Percentiles rank a stretch among this genome's conserved stretches.
Evolutionary conservation across 768 basidiomycete genomes (phyloP).

Genomic region (Lentinus tigrinus): DNA sequence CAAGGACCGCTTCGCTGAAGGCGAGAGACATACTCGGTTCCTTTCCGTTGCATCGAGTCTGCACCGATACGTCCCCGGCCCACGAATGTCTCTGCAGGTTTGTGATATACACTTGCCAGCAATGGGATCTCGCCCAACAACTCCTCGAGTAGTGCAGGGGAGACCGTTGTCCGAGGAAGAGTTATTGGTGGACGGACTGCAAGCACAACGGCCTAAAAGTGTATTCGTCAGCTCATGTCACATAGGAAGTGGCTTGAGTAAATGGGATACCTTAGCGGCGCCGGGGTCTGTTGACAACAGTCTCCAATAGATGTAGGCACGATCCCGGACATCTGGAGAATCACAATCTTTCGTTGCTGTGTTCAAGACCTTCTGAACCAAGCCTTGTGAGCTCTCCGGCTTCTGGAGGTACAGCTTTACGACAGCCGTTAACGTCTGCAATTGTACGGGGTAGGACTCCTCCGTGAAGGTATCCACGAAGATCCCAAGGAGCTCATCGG

Average conservation of each 20-base stretch:
- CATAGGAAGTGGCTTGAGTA: background rate
- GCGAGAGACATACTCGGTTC: slow-evolving; percentile 48
- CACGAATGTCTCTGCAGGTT: slow-evolving; percentile 93
- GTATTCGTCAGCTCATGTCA: background rate
- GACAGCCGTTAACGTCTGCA: slow-evolving; percentile 88
- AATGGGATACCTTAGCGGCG: slow-evolving; percentile 77
- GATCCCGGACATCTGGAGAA: slow-evolving; percentile 92
- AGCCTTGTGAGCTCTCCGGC: slow-evolving; percentile 86
- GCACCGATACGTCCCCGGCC: slow-evolving; percentile 88
- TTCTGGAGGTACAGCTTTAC: slow-evolving; percentile 96
- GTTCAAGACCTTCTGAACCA: slow-evolving; percentile 89
- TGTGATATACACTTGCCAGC: slow-evolving; percentile 95
- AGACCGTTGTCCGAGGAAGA: slow-evolving; percentile 86
- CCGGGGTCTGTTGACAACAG: slow-evolving; percentile 91
- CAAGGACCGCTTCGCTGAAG: background rate
- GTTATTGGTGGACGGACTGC: slow-evolving; percentile 92
- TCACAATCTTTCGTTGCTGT: slow-evolving; percentile 98
- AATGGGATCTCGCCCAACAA: slow-evolving; percentile 86
- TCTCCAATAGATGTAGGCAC: slow-evolving; percentile 98
- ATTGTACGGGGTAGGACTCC: slow-evolving; percentile 88
- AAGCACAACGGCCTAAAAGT: slow-evolving; percentile 73
- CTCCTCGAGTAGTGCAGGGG: slow-evolving; percentile 86
- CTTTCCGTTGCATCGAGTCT: slow-evolving; percentile 70
- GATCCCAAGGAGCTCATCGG: slow-evolving; percentile 84
- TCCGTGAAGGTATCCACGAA: slow-evolving; percentile 94